Evolutionary conservation across 176 grass and related monocot species (phyloP).

Genomic region (Cenchrus fungigraminus): DNA sequence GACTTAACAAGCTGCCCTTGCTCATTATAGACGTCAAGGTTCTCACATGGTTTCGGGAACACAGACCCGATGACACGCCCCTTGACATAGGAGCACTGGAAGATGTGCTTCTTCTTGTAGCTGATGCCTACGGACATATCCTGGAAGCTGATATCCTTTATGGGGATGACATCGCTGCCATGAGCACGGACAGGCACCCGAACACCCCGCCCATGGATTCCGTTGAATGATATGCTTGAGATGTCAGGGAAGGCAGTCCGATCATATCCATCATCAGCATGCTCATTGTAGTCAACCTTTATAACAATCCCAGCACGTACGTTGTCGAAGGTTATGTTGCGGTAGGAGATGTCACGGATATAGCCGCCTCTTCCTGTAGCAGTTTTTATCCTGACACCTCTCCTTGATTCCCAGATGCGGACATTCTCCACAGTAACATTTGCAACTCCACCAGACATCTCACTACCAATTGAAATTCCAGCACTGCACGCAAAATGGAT

Average conservation of each 20-base stretch:
- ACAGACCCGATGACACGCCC: slow-evolving; percentile 66
- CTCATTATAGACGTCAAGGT: slow-evolving; percentile 64
- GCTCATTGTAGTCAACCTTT: slow-evolving; percentile 91
- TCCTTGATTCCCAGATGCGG: slow-evolving; percentile 71
- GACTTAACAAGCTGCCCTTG: slow-evolving; percentile 65
- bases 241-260: slow-evolving; percentile 63
- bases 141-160: slow-evolving; percentile 69
- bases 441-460: slow-evolving; percentile 92
- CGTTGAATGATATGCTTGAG: slow-evolving; percentile 65
- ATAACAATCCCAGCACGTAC: slow-evolving; percentile 69
- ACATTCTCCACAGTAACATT: slow-evolving; percentile 79
- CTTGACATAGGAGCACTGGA: slow-evolving; percentile 79
- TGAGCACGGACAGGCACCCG: slow-evolving; percentile 86
- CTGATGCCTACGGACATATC: slow-evolving; percentile 83
- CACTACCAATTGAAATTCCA: slow-evolving; percentile 95
- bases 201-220: slow-evolving; percentile 74
- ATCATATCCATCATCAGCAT: slow-evolving; percentile 79
- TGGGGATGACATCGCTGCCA: slow-evolving; percentile 80
- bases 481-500: slow-evolving; percentile 57
- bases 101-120: slow-evolving; percentile 98
- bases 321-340: slow-evolving; percentile 75
- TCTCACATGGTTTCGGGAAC: slow-evolving; percentile 82
- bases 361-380: slow-evolving; percentile 78
- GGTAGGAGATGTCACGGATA: slow-evolving; percentile 70
- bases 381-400: slow-evolving; percentile 88